Base-by-base conservation (phyloP, 208 protist species). In the Tritrichomonas foetus region DNA sequence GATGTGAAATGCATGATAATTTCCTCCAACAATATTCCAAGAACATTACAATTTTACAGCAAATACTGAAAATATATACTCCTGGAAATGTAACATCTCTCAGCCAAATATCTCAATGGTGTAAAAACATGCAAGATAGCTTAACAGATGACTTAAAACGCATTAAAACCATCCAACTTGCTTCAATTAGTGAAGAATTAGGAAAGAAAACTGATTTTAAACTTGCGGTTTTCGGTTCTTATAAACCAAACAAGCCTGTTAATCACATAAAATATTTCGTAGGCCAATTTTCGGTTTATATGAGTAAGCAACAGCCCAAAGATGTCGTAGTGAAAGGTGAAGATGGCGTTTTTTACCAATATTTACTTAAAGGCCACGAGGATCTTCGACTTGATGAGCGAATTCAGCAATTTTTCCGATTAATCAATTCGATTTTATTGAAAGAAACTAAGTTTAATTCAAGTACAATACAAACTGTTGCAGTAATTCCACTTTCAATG, bases 361-460 rank as follows among this genome's bases (percentile, higher is more conserved):
- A 93, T 72, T 16, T 93, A 72, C 49, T 93, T n/a, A 93, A 93
- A 93, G 50, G 55, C 8, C 89, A 69, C 36, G 89, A 93, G 50
- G 89, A 93, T 36, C 30, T 93, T 3, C 30, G 57, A 27, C 72
- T 93, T 27, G 89, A 93, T 93, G 89, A 93, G 50, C 22, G 89
- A 72, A 41, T 93, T 74, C 50, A 57, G 89, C 89, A 93, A 64
- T 93, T 93, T 41, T 93, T 93, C 16, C n/a, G 78, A 39, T 50
- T 57, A 9, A 36, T 89, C 20, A 89, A 89, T 89, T 61, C 47
- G 3, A 41, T 89, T 16, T 16, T 89, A 3, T 53, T 53, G 47
- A 89, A 89, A 39, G 78, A 89, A 89, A 53, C 47, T 8, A 20
- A 33, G 1, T 53, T 89, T 44, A 89, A 57, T 9, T 41, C 20